Percentiles rank a stretch among this genome's conserved stretches.
phyloP scores from a whole-genome alignment of 192 early-diverging fungal species.

The Backusella macrospora region DNA sequence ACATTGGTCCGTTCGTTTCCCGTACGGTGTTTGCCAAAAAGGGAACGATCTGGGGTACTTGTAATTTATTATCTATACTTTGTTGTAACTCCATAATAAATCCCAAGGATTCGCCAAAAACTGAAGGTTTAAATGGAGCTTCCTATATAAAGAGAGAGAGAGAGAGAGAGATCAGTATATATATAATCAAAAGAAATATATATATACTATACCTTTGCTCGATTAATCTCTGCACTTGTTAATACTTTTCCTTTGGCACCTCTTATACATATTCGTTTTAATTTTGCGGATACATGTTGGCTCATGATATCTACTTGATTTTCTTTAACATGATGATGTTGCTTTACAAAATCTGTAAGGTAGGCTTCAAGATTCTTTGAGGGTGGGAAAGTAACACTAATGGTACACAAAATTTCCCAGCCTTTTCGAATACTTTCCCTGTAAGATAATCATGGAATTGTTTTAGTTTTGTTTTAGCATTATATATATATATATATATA shows the following conservation, averaged over 20 bases:
- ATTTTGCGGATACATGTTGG: constrained; percentile 52
- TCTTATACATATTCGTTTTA: constrained; percentile 72
- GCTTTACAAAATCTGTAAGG: constrained; percentile 74
- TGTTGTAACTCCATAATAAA: constrained; percentile 78
- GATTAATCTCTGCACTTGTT: constrained; percentile 69
- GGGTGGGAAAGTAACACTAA: constrained; percentile 88
- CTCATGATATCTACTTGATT: constrained; percentile 56
- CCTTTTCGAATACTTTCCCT: constrained; percentile 75
- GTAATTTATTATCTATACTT: constrained; percentile 44
- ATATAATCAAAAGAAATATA: background rate
- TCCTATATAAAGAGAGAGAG: constrained; percentile 43
- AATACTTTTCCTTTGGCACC: constrained; percentile 82
- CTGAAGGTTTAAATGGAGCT: constrained; percentile 80
- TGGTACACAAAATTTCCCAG: constrained; percentile 83
- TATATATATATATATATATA: background rate
- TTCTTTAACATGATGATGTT: constrained; percentile 56
- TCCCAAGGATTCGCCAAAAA: constrained; percentile 90
- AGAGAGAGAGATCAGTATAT: background rate
- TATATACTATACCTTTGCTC: constrained; percentile 47
- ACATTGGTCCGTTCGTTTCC: constrained; percentile 71
- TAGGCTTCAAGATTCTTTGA: constrained; percentile 88
- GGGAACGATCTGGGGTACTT: constrained; percentile 80
- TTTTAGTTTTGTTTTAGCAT: background rate
- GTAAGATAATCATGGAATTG: constrained; percentile 8
- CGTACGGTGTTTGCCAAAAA: constrained; percentile 78